These are phyloP conservation scores for Fusarium sp. DNA, from an alignment of 2,329 filamentous ascomycete species.

Conservation along the genomic window DNA sequence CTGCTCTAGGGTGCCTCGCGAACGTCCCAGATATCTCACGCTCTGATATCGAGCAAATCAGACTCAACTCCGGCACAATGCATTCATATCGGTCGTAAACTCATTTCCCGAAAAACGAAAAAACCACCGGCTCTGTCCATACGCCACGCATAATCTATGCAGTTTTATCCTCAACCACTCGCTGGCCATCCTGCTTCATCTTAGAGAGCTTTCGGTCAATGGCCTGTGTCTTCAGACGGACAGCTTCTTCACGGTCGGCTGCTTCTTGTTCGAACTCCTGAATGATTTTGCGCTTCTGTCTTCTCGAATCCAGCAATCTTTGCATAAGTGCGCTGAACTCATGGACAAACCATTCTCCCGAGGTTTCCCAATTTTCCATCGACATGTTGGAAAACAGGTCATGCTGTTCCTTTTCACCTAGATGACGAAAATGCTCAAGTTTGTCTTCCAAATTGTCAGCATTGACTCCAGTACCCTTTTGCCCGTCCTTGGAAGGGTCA, in stretches of 20 bases:
- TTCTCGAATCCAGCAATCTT: slow-evolving; percentile 59
- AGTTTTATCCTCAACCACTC: slow-evolving; percentile 60
- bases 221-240: slow-evolving; percentile 62
- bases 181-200: slow-evolving; percentile 66
- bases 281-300: slow-evolving; percentile 61
- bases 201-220: slow-evolving; percentile 65
- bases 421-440: slow-evolving; percentile 60
- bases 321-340: slow-evolving; percentile 63
- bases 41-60: slow-evolving; percentile 34
- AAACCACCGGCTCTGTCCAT: not conserved
- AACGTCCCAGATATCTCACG: slow-evolving; percentile 26
- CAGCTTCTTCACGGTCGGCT: slow-evolving; percentile 63
- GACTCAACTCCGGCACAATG: slow-evolving; percentile 41
- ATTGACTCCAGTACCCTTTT: slow-evolving; percentile 49
- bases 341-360: slow-evolving; percentile 69
- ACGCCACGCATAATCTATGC: slow-evolving; percentile 16
- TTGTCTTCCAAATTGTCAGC: slow-evolving; percentile 59
- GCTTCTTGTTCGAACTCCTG: slow-evolving; percentile 65
- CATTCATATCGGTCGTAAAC: slow-evolving; percentile 42
- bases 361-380: slow-evolving; percentile 67
- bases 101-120: slow-evolving; percentile 15
- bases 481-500: slow-evolving; percentile 60
- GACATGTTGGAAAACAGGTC: slow-evolving; percentile 64
- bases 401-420: slow-evolving; percentile 58
- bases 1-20: slow-evolving; percentile 18